These are phyloP conservation scores for Boletus pseudopeckii DNA, from an alignment of 768 basidiomycete species.

Conservation along the genomic window DNA sequence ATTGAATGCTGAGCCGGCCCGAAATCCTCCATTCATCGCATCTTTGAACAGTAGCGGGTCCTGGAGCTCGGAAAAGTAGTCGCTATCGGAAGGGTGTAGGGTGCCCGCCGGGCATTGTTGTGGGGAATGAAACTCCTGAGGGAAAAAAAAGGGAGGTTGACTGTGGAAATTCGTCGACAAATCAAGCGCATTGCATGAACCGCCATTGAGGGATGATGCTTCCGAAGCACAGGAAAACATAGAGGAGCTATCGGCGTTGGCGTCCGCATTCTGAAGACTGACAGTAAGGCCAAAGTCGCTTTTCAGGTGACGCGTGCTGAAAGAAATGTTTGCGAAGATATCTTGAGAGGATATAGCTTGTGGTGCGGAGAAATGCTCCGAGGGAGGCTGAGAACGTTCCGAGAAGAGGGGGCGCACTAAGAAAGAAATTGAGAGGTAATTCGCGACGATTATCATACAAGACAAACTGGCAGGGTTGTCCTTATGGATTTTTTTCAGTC, in stretches of 20 bases:
- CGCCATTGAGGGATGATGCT: background rate
- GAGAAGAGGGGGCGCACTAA: slow-evolving; percentile 28
- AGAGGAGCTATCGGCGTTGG: background rate
- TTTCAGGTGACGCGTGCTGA: slow-evolving; percentile 10
- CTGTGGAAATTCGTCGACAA: slow-evolving; percentile 6
- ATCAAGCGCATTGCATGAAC: background rate
- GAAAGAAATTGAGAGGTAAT: background rate
- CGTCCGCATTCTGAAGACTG: slow-evolving; percentile 5
- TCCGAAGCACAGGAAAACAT: slow-evolving; percentile 7
- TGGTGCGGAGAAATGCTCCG: slow-evolving; percentile 7
- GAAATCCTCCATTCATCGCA: slow-evolving; percentile 7
- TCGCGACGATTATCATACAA: background rate
- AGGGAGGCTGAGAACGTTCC: slow-evolving; percentile 16
- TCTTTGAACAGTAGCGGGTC: slow-evolving; percentile 15
- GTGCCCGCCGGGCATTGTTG: slow-evolving; percentile 4
- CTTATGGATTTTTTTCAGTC: slow-evolving; percentile 34
- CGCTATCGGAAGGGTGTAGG: slow-evolving; percentile 1
- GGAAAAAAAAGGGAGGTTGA: background rate
- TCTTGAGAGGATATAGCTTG: slow-evolving; percentile 12
- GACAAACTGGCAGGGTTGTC: slow-evolving; percentile 33
- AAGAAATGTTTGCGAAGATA: slow-evolving; percentile 4
- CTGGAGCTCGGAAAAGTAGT: slow-evolving; percentile 14
- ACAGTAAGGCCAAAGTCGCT: slow-evolving; percentile 8
- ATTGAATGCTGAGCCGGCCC: slow-evolving; percentile 8
- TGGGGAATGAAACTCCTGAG: slow-evolving; percentile 8